Evolutionary conservation across 2,329 filamentous ascomycete species (phyloP).

Genomic region (Pseudogymnoascus sp.): DNA sequence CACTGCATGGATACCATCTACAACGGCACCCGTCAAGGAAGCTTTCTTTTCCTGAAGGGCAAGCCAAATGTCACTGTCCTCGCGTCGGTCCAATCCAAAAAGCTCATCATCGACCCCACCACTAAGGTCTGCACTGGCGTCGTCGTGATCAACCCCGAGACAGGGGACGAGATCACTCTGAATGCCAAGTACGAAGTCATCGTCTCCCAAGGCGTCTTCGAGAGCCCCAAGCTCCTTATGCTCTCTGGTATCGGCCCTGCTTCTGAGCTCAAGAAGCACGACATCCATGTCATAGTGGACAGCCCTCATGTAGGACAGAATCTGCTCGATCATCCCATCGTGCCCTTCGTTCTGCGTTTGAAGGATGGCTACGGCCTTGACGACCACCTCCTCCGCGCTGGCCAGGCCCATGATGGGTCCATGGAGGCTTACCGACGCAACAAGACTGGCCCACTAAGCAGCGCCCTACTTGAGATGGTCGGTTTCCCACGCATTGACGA

Average conservation of each 20-base stretch:
- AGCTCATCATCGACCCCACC: slow-evolving; percentile 43
- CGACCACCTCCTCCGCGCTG: slow-evolving; percentile 31
- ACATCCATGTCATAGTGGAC: slow-evolving; percentile 22
- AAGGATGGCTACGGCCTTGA: slow-evolving; percentile 37
- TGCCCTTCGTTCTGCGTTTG: slow-evolving; percentile 34
- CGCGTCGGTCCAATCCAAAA: slow-evolving; percentile 42
- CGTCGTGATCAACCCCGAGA: slow-evolving; percentile 32
- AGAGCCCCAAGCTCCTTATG: slow-evolving; percentile 10
- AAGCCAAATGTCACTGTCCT: slow-evolving; percentile 51
- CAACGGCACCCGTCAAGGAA: slow-evolving; percentile 46
- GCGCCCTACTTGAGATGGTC: slow-evolving; percentile 43
- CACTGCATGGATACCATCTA: slow-evolving; percentile 51
- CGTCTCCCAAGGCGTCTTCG: slow-evolving; percentile 14
- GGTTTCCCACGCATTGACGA: slow-evolving; percentile 52
- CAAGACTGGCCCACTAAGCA: slow-evolving; percentile 35
- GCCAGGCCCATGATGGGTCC: slow-evolving; percentile 31
- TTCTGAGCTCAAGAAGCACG: slow-evolving; percentile 27
- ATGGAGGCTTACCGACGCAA: slow-evolving; percentile 32
- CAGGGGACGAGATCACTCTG: slow-evolving; percentile 37
- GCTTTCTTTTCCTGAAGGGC: slow-evolving; percentile 41
- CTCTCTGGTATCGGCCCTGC: slow-evolving; percentile 14
- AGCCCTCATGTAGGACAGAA: slow-evolving; percentile 28
- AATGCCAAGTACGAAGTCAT: slow-evolving; percentile 36
- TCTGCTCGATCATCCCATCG: slow-evolving; percentile 32
- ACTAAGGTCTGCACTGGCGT: slow-evolving; percentile 35